Evolutionary conservation across 495 filamentous ascomycete genomes (phyloP), one percentile per base, ranked within the genome.

Genomic region (Bathelium albidoporum): DNA sequence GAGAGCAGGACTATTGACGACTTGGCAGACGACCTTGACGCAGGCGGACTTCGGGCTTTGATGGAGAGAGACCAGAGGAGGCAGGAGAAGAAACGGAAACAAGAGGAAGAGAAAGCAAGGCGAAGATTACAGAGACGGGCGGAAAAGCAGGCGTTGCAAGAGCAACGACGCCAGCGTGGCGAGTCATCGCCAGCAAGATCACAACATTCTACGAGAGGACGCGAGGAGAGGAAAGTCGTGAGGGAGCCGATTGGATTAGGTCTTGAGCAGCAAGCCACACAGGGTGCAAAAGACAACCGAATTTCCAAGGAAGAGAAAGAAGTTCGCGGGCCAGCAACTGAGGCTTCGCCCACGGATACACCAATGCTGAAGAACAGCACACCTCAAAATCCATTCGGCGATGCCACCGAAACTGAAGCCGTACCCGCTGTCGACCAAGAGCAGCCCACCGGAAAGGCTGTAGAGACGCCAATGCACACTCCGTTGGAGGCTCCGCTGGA

Each of bases 51-150:
- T 59, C 80, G 91, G 22, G 89, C 95, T 68, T 72, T 95, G 36
- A 83, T 97, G 80, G 91, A 97, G 63, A 77, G 91, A 61, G 91
- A 97, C 71, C 79, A 87, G 64, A 83, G 90, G 64, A 81, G 91
- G 32, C 82, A 80, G 64, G 89, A 95, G 62, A 85, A 82, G 71
- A 90, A 89, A 76, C 80, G 80, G 59, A 78, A 85, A 61, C 79
- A 82, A 45, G 88, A 95, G 28, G 84, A 87, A 62, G 87, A 92
- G 65, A 86, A 78, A 63, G 72, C 88, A 28, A 82, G 89, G 62
- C 81, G 85, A 64, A 85, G 81, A 61, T 76, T 96, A 45, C 82
- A 87, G 63, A 79, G 85, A 45, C 82, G 81, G 60, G 84, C 84
- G 43, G 89, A 91, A 70, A 87, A 86, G 62, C 88, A 92, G 69